Evolutionary conservation across 2,329 filamentous ascomycete genomes (phyloP).

Genomic region (Alternaria consortialis): DNA sequence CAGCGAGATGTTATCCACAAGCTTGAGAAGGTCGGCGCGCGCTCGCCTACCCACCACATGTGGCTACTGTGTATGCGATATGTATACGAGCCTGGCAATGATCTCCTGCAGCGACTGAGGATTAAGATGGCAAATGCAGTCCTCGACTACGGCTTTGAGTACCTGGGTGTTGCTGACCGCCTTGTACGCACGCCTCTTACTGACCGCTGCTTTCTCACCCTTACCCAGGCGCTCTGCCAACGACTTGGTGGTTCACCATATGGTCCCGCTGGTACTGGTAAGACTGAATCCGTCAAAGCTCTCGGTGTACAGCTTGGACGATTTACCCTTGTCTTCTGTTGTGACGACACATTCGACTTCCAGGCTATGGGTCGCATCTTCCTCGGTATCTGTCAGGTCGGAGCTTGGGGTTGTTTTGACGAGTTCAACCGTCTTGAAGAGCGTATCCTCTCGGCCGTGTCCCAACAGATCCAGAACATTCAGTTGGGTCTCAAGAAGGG

Average conservation of each 20-base stretch:
- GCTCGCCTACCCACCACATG: constrained; percentile 79
- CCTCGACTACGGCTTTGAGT: constrained; percentile 97
- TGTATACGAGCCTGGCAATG: constrained; percentile 82
- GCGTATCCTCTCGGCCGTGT: constrained; percentile 95
- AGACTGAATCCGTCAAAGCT: constrained; percentile 98
- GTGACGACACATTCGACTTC: constrained; percentile 99
- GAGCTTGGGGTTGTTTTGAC: constrained; percentile 99
- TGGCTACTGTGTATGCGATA: constrained; percentile 99
- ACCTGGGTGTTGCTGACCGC: constrained; percentile 93
- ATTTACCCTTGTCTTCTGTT: constrained; percentile 99
- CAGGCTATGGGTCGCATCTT: constrained; percentile 99
- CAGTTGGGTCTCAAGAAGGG: constrained; percentile 92
- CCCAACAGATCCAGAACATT: constrained; percentile 99
- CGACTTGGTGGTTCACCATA: constrained; percentile 96
- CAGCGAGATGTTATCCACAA: constrained; percentile 94
- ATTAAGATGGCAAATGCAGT: constrained; percentile 98
- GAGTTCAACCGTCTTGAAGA: constrained; percentile 99
- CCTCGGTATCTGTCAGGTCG: constrained; percentile 97
- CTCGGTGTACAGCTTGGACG: constrained; percentile 94
- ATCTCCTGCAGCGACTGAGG: constrained; percentile 80
- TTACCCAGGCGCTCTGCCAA: constrained; percentile 95
- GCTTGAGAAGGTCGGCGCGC: constrained; percentile 78
- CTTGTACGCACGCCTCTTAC: constrained; percentile 96
- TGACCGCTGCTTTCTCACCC: constrained; percentile 96
- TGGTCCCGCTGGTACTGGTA: constrained; percentile 95